These are phyloP conservation scores for Exophiala phaeomuriformis DNA, from an alignment of 2,329 filamentous ascomycete species.

Conservation along the genomic window DNA sequence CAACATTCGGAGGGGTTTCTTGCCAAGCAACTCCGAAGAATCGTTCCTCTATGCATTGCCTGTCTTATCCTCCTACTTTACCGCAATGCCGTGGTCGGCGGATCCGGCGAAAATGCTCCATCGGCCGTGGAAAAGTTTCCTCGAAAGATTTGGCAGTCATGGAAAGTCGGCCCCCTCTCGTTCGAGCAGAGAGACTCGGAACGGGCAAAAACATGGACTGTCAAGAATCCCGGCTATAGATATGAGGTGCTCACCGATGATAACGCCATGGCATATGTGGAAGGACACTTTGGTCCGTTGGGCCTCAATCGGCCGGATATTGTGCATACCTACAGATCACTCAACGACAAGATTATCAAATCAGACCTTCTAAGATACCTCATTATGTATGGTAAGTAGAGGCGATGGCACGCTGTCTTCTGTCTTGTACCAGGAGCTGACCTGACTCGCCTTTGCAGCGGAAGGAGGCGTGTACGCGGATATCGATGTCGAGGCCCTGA, in stretches of 20 bases:
- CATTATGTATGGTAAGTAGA: constrained; percentile 49
- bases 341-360: constrained; percentile 59
- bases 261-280: constrained; percentile 61
- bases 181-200: constrained; percentile 59
- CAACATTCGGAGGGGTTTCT: background rate
- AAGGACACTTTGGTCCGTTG: constrained; percentile 57
- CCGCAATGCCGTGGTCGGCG: constrained; percentile 1
- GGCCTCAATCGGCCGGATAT: constrained; percentile 62
- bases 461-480: constrained; percentile 57
- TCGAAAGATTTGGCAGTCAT: constrained; percentile 69
- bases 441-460: constrained; percentile 24
- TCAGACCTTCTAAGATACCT: constrained; percentile 60
- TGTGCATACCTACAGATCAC: constrained; percentile 52
- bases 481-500: constrained; percentile 52
- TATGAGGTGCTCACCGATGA: constrained; percentile 64
- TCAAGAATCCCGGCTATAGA: constrained; percentile 58
- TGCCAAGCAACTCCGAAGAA: background rate
- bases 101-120: background rate
- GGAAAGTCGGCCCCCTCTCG: constrained; percentile 61
- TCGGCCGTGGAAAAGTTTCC: constrained; percentile 40
- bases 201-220: constrained; percentile 57
- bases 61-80: background rate
- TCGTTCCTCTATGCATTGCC: background rate
- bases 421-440: background rate
- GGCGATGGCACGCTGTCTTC: background rate